Base-by-base conservation (phyloP, 176 grass and related monocot genomes). In the Rhipidocladum racemiflorum region DNA sequence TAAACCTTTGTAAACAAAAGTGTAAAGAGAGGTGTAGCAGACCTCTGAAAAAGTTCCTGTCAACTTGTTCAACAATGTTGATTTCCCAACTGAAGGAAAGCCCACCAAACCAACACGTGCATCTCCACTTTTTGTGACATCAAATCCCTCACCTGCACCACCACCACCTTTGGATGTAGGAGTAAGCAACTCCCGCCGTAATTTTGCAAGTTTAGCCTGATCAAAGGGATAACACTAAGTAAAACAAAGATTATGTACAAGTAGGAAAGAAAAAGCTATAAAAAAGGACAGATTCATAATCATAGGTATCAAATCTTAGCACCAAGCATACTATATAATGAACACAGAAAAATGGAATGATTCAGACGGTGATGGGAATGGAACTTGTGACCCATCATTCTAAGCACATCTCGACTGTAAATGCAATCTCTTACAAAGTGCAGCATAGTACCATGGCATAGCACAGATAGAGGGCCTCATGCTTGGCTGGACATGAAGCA, bases 31-130 rank as follows among this genome's bases (percentile, higher is more conserved):
- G 23, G 35, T 66, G 74, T 4, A 64, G 28, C 84, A 73, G 61
- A 98, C 96, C 96, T 99, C 96, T 65, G 96, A 99, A 79, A 95
- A 99, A 59, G 92, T 99, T 49, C 96, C 96, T 0, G 92, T 99
- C 21, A 99, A 85, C 84, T 99, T 99, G 82, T 99, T 99, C 74
- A 99, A 56, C 35, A 99, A 76, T 63, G 96, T 99, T 63, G 96
- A 99, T 93, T 99, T 99, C 12, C 96, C 96, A 46, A 99, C 96
- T 1, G 92, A 99, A 29, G 96, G 96, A 81, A 99, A 99, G 1
- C 96, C 96, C 34, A 99, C 96, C 49, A 99, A 85, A 72, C 96
- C 96, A 49, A 99, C 92, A 51, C 96, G 96, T 18, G 96, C 86
- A 85, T 99, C 96, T 73, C 96, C 96, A 83, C 93, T 93, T 74